Base-by-base conservation (phyloP, 2,329 filamentous ascomycete genomes). In the Trichoderma harzianum region DNA sequence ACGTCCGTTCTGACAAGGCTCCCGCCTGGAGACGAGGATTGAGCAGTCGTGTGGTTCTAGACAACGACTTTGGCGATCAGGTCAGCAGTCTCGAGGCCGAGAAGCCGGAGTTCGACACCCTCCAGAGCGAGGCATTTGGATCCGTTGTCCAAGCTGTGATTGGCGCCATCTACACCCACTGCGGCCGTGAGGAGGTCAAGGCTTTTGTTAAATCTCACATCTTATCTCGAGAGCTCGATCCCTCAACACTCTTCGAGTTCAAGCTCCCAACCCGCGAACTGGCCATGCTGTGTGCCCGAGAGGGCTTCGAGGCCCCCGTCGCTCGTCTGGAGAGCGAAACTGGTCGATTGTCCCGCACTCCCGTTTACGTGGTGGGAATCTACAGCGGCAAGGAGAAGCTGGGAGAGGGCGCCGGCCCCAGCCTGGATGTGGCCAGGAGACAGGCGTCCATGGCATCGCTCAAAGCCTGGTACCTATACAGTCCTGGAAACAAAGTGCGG, bases 381-480 rank as follows among this genome's bases (percentile, higher is more conserved):
- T 99, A 92, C 84, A 97, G 93, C 76, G 96, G 95, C 66, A 86
- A 87, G 73, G 95, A 99, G 80, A 95, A 96, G 87, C 86, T 99
- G 55, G 96, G 95, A 70, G 95, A 99, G 84, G 96, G 91, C n/a
- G 87, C 91, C 24, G 96, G 93, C 28, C 85, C 91, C 63, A 95
- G 89, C 81, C 84, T 98, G 71, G 87, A 94, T 75, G 89, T 94
- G 77, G 95, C 93, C 36, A 89, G 93, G 74, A 87, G 89, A 74
- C 89, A 93, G 80, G 96, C 96, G 24, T 90, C 93, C 47, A 95
- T 97, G 78, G 91, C 92, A 74, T 91, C 94, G 21, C 86, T 99
- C 78, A 97, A 97, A 86, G 87, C 91, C 7, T 99, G 96, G 96
- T 99, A 99, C 82, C 86, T 99, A 68, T 99, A 99, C 85, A 95